phyloP scores from a whole-genome alignment of 345 rosid species.

The Corchorus olitorius region DNA sequence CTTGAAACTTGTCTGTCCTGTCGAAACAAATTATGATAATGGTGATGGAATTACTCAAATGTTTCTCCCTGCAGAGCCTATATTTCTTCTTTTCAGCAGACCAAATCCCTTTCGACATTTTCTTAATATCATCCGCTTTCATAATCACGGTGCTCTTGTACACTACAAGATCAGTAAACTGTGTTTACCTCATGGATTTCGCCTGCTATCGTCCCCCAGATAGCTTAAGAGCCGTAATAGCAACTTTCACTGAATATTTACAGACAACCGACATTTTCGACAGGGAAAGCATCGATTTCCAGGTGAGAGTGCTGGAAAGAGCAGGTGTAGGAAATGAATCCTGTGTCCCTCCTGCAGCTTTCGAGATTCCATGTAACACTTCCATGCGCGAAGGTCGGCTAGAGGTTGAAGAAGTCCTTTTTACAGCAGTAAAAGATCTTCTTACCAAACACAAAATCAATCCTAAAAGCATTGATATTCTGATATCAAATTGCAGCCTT shows the following conservation, averaged over 20 bases:
- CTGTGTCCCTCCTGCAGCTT: constrained; percentile 40
- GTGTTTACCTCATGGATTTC: constrained; percentile 61
- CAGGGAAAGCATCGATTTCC: constrained; percentile 46
- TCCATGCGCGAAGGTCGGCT: constrained; percentile 31
- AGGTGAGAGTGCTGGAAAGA: constrained; percentile 44
- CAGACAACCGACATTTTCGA: constrained; percentile 23
- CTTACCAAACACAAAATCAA: constrained; percentile 46
- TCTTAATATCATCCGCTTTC: constrained; percentile 22
- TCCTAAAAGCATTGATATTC: constrained; percentile 58
- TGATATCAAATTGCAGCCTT: constrained; percentile 71
- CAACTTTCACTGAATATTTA: constrained; percentile 46
- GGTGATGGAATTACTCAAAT: constrained; percentile 17
- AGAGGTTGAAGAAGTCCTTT: constrained; percentile 54
- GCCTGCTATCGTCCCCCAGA: constrained; percentile 53
- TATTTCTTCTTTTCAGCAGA: constrained; percentile 13
- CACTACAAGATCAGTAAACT: constrained; percentile 25
- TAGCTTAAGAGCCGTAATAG: constrained; percentile 36
- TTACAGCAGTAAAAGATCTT: constrained; percentile 48
- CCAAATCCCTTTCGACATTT: constrained; percentile 20
- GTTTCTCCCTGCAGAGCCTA: constrained; percentile 27
- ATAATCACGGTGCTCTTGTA: constrained; percentile 26
- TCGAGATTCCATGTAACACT: constrained; percentile 40
- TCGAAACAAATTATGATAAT: constrained; percentile 10
- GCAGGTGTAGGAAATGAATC: constrained; percentile 69
- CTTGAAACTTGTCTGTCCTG: background rate